Evolutionary conservation across 495 filamentous ascomycete species (phyloP).

Genomic region (Rostrohypoxylon terebratum): DNA sequence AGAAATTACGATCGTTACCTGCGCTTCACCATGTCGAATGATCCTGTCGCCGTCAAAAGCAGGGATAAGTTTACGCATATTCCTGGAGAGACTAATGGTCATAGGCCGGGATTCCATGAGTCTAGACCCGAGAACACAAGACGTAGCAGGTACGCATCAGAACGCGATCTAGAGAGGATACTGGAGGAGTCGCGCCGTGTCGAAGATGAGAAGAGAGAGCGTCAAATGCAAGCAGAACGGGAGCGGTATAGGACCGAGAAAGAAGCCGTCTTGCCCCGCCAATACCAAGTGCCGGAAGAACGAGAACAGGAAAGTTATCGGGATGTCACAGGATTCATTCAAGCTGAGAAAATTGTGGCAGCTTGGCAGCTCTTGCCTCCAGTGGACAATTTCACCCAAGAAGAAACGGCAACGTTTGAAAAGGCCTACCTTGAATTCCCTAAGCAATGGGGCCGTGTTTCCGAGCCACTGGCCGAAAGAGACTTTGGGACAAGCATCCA

Average conservation of each 20-base stretch:
- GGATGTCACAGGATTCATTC: constrained; percentile 78
- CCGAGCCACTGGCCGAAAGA: constrained; percentile 75
- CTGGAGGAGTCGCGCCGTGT: constrained; percentile 81
- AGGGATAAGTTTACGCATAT: constrained; percentile 55
- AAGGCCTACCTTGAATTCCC: constrained; percentile 82
- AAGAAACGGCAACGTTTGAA: constrained; percentile 82
- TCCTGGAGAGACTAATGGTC: constrained; percentile 41
- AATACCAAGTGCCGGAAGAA: constrained; percentile 69
- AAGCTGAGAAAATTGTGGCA: constrained; percentile 72
- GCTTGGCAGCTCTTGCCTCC: constrained; percentile 80
- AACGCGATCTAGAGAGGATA: constrained; percentile 81
- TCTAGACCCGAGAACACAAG: constrained; percentile 71
- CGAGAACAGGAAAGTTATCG: constrained; percentile 68
- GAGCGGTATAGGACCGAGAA: constrained; percentile 81
- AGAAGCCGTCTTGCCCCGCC: constrained; percentile 86
- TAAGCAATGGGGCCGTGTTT: constrained; percentile 94
- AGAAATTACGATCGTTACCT: constrained; percentile 60
- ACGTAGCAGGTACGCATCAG: constrained; percentile 69
- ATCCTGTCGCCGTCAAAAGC: constrained; percentile 60
- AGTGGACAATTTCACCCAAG: constrained; percentile 82
- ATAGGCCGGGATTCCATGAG: constrained; percentile 59
- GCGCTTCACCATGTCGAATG: constrained; percentile 64
- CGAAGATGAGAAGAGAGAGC: constrained; percentile 77
- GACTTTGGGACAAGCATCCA: constrained; percentile 88
- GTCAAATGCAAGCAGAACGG: constrained; percentile 73